Evolutionary conservation across 768 basidiomycete genomes (phyloP).

Genomic region (Baorangia bicolor): DNA sequence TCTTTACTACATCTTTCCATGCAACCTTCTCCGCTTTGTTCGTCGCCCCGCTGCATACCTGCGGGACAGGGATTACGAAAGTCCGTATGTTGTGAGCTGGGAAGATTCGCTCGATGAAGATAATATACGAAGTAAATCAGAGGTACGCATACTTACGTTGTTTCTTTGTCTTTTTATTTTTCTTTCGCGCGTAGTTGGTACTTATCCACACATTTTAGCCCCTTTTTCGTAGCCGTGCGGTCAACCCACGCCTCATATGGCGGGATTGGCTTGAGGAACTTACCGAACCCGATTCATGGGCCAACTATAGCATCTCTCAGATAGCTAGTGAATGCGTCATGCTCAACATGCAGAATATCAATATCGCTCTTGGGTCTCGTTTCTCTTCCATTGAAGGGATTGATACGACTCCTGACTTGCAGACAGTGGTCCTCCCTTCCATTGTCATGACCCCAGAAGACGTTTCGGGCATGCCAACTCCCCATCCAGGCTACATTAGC

Average conservation of each 20-base stretch:
- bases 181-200: not conserved
- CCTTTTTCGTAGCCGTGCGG: slow-evolving; percentile 66
- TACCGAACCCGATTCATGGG: slow-evolving; percentile 64
- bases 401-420: slow-evolving; percentile 2
- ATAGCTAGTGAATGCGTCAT: slow-evolving; percentile 69
- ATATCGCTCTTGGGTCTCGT: slow-evolving; percentile 50
- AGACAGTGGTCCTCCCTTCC: slow-evolving; percentile 1
- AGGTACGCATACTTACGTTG: slow-evolving; percentile 44
- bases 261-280: slow-evolving; percentile 65
- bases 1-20: slow-evolving; percentile 89
- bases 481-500: slow-evolving; percentile 35
- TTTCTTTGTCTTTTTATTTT: not conserved
- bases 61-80: slow-evolving; percentile 43
- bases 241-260: slow-evolving; percentile 73
- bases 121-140: slow-evolving; percentile 67
- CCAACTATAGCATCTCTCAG: slow-evolving; percentile 55
- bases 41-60: slow-evolving; percentile 68
- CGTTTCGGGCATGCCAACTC: slow-evolving; percentile 25
- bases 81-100: slow-evolving; percentile 73
- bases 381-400: not conserved
- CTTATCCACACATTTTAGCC: slow-evolving; percentile 40
- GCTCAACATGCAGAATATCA: slow-evolving; percentile 62
- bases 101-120: slow-evolving; percentile 63
- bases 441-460: slow-evolving; percentile 21
- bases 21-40: slow-evolving; percentile 81